Conservation (phyloP, 2,329 filamentous ascomycete species). For the Colletotrichum sp. region DNA sequence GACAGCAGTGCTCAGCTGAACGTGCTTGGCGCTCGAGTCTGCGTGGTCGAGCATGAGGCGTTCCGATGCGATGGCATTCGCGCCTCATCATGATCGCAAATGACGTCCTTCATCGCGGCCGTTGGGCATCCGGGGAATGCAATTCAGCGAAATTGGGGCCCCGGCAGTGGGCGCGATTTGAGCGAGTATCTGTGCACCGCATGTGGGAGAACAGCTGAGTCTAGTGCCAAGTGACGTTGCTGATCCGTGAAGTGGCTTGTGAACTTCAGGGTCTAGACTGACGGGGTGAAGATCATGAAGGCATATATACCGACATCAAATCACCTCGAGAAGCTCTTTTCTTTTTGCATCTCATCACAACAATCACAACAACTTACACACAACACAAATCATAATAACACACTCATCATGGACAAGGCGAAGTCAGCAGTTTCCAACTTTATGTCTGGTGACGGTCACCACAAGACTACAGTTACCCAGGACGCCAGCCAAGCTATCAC, state of each 20-base stretch:
- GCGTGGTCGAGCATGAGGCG: neutral
- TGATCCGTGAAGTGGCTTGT: neutral
- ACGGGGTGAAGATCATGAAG: neutral
- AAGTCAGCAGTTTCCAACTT: slow-evolving; percentile 68
- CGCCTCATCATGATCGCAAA: neutral
- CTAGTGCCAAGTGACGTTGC: neutral
- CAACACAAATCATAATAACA: neutral
- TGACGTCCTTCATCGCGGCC: slow-evolving; percentile 6
- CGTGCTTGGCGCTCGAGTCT: neutral
- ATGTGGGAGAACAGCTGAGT: neutral
- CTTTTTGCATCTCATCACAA: neutral
- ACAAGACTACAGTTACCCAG: slow-evolving; percentile 75
- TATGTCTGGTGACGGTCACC: slow-evolving; percentile 65
- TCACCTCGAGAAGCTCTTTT: neutral
- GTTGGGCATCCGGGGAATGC: neutral
- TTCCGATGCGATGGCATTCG: neutral
- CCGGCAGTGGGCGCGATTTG: neutral
- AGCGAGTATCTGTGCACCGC: neutral
- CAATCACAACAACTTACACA: fast-evolving
- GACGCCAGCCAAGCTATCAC: slow-evolving; percentile 64
- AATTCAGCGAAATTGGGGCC: neutral
- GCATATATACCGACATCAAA: neutral
- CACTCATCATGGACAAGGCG: slow-evolving; percentile 64
- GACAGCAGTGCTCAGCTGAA: neutral
- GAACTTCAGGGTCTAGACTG: neutral